These are phyloP conservation scores for Holtermannia corniformis DNA, from an alignment of 768 basidiomycete species.

Conservation along the genomic window DNA sequence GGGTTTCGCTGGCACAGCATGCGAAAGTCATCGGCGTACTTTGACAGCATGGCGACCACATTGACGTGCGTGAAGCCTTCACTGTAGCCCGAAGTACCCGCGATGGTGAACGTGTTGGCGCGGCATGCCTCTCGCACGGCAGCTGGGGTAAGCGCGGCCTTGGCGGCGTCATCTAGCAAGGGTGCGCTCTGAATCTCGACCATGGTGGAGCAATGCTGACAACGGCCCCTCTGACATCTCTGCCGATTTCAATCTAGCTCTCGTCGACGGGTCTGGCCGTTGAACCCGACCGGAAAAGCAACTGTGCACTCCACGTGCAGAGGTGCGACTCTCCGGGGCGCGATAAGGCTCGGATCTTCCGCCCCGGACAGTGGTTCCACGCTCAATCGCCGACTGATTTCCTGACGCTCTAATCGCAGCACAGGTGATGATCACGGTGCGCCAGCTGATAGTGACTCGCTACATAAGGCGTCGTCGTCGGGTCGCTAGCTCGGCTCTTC, in stretches of 20 bases:
- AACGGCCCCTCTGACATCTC: background rate
- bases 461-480: no score
- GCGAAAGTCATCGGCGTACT: slow-evolving; percentile 29
- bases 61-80: slow-evolving; percentile 25
- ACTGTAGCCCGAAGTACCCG: slow-evolving; percentile 9
- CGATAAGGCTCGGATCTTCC: background rate
- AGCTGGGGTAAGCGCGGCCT: background rate
- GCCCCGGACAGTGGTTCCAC: no score
- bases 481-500: no score
- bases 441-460: no score
- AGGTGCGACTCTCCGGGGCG: no score
- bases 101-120: background rate
- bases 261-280: no score
- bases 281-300: no score
- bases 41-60: slow-evolving; percentile 22
- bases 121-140: background rate
- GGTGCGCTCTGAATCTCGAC: background rate
- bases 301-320: no score
- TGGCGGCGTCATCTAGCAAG: background rate
- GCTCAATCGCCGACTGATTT: no score
- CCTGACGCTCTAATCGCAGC: no score
- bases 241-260: no score
- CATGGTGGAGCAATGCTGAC: background rate
- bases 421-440: no score
- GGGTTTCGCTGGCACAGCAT: slow-evolving; percentile 30